Evolutionary conservation across 2,329 filamentous ascomycete genomes (phyloP).

Genomic region (Fusarium poae): DNA sequence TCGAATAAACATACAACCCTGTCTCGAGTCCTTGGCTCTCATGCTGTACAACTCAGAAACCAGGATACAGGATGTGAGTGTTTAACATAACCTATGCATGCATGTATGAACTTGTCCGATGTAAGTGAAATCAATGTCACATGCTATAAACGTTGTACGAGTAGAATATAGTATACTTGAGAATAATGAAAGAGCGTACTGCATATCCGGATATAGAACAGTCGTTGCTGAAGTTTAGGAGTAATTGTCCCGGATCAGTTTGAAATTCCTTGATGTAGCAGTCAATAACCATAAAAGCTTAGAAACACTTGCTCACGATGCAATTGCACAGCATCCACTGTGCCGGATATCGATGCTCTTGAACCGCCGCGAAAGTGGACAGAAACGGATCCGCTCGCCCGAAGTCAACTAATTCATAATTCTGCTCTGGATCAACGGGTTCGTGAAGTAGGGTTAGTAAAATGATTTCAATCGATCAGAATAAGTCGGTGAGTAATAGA

Average conservation of each 20-base stretch:
- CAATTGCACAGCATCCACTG: constrained; percentile 20
- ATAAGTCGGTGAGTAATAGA: accelerated
- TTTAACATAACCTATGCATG: constrained; percentile 8
- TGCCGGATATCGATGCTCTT: constrained; percentile 20
- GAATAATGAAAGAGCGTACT: neutral
- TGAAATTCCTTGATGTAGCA: neutral
- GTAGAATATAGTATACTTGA: neutral
- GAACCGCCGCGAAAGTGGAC: constrained; percentile 32
- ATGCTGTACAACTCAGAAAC: constrained; percentile 7
- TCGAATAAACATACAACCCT: neutral
- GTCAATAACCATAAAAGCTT: neutral
- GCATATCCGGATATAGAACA: neutral
- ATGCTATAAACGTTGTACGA: constrained; percentile 16
- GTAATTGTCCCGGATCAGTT: neutral
- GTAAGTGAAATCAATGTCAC: neutral
- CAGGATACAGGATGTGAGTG: constrained; percentile 6
- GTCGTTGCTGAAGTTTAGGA: neutral
- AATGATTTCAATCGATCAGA: neutral
- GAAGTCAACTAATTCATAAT: constrained; percentile 11
- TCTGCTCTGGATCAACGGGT: constrained; percentile 9
- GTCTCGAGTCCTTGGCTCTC: constrained; percentile 4
- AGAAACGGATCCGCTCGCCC: constrained; percentile 39
- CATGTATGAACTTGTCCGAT: constrained; percentile 4
- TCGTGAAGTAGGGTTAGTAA: neutral
- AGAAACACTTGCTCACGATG: neutral